Base-by-base conservation (phyloP, 2,329 filamentous ascomycete genomes). In the Aspergillus neoniger region DNA sequence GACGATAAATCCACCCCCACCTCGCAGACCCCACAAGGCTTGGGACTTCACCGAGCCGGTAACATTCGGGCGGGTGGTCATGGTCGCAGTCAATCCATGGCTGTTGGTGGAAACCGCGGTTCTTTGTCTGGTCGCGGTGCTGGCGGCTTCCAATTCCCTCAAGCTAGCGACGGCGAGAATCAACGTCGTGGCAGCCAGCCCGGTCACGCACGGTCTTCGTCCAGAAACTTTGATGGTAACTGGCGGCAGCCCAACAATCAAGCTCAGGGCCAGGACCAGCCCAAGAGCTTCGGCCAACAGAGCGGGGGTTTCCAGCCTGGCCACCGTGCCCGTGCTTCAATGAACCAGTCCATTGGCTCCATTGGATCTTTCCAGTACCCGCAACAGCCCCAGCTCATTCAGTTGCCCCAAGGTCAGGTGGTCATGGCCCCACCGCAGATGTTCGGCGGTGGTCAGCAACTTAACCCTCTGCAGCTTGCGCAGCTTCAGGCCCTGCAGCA, bases 181-280 rank as follows among this genome's bases (percentile, higher is more conserved):
- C 83, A 87, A 68, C 89, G 91, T 63, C 90, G 91, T 68, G 88
- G 89, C 69, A 91, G 90, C 69, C 85, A 86, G 66, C 70, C 77
- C 44, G 89, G 91, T 59, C 95, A 99, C 75, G 88, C 86, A 65
- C 87, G 95, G 63, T 89, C 88, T 32, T 86, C 86, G 10, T 99
- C 95, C 23, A 88, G 95, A 65, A 99, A 98, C 79, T 98, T 98
- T 72, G 95, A 99, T 68, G 89, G 93, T 70, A 99, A 99, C 79
- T 99, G 95, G 95, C 91, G 95, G 70, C 96, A 92, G 72, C 93
- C 91, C 68, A 85, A 85, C 65, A 81, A 79, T 68, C 80, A 82
- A 60, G 70, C 71, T 28, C 78, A 80, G 66, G 69, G 64, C 55
- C 80, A 80, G 61, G 78, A 77, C 62, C 82, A 82, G 68, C 82